Evolutionary conservation across 352 stramenopile genomes (phyloP).

Genomic region (Albugo candida): DNA sequence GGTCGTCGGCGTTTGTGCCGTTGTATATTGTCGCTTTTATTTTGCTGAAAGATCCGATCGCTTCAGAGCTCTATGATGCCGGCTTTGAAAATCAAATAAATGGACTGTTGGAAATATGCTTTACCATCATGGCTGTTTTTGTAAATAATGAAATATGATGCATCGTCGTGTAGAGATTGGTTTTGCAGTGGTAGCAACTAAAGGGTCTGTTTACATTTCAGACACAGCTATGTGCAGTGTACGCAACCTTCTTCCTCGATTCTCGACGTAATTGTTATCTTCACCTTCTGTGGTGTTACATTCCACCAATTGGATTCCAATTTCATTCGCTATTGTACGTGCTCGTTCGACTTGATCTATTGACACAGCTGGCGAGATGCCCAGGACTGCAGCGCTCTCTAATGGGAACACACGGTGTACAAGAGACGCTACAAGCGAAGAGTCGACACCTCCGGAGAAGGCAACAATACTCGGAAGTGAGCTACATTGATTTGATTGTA

Average conservation of each 20-base stretch:
- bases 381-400: conserved; percentile 79
- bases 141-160: conserved; percentile 66
- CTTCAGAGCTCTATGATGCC: neutral
- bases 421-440: conserved; percentile 82
- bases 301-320: conserved; percentile 81
- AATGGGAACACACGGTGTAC: conserved; percentile 68
- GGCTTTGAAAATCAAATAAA: conserved; percentile 2
- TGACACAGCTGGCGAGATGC: conserved; percentile 82
- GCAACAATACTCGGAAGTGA: conserved; percentile 27
- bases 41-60: neutral
- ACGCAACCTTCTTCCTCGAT: conserved; percentile 70
- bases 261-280: conserved; percentile 83
- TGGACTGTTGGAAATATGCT: conserved; percentile 7
- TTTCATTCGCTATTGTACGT: conserved; percentile 55
- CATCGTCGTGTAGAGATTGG: conserved; percentile 90
- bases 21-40: conserved; percentile 79
- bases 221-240: neutral
- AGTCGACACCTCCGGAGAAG: conserved; percentile 93
- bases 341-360: conserved; percentile 75
- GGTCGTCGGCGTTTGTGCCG: conserved; percentile 92
- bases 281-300: conserved; percentile 68
- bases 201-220: neutral
- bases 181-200: conserved; percentile 96
- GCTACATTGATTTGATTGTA: too few species aligned
- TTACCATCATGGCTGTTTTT: conserved; percentile 3